Conservation (phyloP, 2,329 filamentous ascomycete genomes). For the Bipolaris victoriae region DNA sequence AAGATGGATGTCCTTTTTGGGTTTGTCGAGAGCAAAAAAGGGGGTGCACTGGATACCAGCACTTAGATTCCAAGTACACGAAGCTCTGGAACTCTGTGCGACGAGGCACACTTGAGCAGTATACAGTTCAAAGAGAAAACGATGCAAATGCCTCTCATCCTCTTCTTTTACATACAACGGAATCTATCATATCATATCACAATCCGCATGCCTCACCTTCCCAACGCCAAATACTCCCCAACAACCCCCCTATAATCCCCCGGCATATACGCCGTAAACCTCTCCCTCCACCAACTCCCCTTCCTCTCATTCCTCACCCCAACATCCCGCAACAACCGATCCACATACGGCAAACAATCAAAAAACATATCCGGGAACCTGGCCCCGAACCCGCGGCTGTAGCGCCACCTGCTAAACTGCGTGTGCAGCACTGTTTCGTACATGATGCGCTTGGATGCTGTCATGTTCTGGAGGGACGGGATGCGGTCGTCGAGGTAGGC, state of each 20-base stretch:
- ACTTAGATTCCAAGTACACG: no score
- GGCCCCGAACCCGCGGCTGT: constrained; percentile 38
- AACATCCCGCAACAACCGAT: constrained; percentile 32
- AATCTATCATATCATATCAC: not conserved
- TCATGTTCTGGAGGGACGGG: not conserved
- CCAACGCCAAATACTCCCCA: constrained; percentile 22
- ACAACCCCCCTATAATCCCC: constrained; percentile 35
- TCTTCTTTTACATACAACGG: not conserved
- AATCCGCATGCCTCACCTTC: no score
- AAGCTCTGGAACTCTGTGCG: not conserved
- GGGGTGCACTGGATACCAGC: not conserved
- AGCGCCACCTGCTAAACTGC: constrained; percentile 41
- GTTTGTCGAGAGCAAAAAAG: not conserved
- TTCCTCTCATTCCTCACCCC: constrained; percentile 29
- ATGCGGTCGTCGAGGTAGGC: constrained; percentile 67
- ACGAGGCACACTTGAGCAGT: not conserved
- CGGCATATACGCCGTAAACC: constrained; percentile 29
- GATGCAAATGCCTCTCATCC: no score
- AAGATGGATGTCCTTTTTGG: constrained; percentile 11
- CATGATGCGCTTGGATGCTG: constrained; percentile 15
- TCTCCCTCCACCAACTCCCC: constrained; percentile 24
- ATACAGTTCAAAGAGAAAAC: no score
- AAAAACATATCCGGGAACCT: constrained; percentile 39
- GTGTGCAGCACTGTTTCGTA: constrained; percentile 41
- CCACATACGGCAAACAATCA: constrained; percentile 38